A percentile compares a stretch with the other conserved stretches of the same genome.
Evolutionary conservation across 2,329 filamentous ascomycete species (phyloP).

Genomic region (Pleochaeta shiraiana): DNA sequence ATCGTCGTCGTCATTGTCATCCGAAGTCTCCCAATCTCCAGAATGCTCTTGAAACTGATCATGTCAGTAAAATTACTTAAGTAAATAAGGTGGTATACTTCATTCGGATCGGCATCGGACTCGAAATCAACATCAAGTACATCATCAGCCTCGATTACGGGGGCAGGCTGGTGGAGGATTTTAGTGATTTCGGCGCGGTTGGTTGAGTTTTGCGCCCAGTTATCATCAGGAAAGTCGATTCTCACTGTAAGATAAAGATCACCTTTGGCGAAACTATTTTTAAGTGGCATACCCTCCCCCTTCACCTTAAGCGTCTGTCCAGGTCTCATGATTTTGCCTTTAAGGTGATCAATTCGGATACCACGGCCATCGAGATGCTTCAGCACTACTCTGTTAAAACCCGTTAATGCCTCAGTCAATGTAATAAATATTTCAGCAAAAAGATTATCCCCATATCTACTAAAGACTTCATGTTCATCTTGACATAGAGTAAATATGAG

Average conservation of each 20-base stretch:
- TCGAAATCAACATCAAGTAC: slow-evolving; percentile 80
- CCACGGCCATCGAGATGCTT: slow-evolving; percentile 88
- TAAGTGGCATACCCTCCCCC: slow-evolving; percentile 88
- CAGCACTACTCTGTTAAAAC: slow-evolving; percentile 76
- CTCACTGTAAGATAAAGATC: slow-evolving; percentile 76
- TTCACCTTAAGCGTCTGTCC: slow-evolving; percentile 66
- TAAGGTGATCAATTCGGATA: slow-evolving; percentile 57
- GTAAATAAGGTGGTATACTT: slow-evolving; percentile 27
- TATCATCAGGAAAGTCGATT: slow-evolving; percentile 72
- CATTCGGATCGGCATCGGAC: slow-evolving; percentile 60
- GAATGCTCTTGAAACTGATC: slow-evolving; percentile 44
- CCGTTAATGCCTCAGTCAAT: slow-evolving; percentile 63
- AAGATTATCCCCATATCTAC: slow-evolving; percentile 65
- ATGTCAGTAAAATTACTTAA: slow-evolving; percentile 13
- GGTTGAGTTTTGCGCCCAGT: slow-evolving; percentile 55
- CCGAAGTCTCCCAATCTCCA: slow-evolving; percentile 32
- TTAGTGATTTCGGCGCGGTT: slow-evolving; percentile 49
- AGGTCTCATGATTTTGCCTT: slow-evolving; percentile 64
- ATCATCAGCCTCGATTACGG: slow-evolving; percentile 40
- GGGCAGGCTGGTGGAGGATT: slow-evolving; percentile 43
- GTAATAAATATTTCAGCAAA: slow-evolving; percentile 63
- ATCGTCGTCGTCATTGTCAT: slow-evolving; percentile 44
- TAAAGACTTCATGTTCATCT: slow-evolving; percentile 60
- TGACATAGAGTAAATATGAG: slow-evolving; percentile 80
- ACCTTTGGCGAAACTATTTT: slow-evolving; percentile 63